Conservation (phyloP, 2,329 filamentous ascomycete species). For the Fusarium luffae region DNA sequence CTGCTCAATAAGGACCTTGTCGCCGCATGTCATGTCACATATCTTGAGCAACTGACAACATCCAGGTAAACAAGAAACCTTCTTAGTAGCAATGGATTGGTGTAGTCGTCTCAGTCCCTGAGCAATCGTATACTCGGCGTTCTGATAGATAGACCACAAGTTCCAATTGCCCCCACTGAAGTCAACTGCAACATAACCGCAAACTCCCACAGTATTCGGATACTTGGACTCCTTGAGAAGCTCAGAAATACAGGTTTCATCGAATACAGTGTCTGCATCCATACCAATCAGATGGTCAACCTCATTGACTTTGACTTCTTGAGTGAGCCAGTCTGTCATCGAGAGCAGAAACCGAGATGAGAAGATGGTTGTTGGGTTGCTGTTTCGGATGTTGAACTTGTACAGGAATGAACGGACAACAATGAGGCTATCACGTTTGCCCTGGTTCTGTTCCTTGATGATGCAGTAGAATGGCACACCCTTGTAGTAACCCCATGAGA, state of each 20-base stretch:
- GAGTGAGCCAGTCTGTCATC: slow-evolving; percentile 49
- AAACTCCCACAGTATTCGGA: slow-evolving; percentile 55
- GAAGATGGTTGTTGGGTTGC: slow-evolving; percentile 52
- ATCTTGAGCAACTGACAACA: slow-evolving; percentile 41
- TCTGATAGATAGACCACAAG: slow-evolving; percentile 43
- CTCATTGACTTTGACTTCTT: slow-evolving; percentile 45
- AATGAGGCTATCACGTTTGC: slow-evolving; percentile 57
- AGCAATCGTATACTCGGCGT: slow-evolving; percentile 44
- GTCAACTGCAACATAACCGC: slow-evolving; percentile 52
- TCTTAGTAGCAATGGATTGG: slow-evolving; percentile 43
- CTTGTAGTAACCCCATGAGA: slow-evolving; percentile 53
- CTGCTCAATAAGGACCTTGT: slow-evolving; percentile 36
- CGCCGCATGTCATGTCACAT: slow-evolving; percentile 42
- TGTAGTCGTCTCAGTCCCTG: slow-evolving; percentile 42
- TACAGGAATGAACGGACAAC: slow-evolving; percentile 55
- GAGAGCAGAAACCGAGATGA: slow-evolving; percentile 50
- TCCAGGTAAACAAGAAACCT: slow-evolving; percentile 41
- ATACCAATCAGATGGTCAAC: slow-evolving; percentile 54
- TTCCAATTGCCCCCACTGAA: slow-evolving; percentile 42
- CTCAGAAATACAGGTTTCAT: slow-evolving; percentile 52
- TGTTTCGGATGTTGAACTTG: slow-evolving; percentile 55
- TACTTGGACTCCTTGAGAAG: slow-evolving; percentile 50
- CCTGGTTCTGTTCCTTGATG: slow-evolving; percentile 57
- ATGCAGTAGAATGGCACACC: slow-evolving; percentile 56
- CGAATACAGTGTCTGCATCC: slow-evolving; percentile 56